Evolutionary conservation across 352 stramenopile genomes (phyloP).

Genomic region (Globisporangium heterothallicum): DNA sequence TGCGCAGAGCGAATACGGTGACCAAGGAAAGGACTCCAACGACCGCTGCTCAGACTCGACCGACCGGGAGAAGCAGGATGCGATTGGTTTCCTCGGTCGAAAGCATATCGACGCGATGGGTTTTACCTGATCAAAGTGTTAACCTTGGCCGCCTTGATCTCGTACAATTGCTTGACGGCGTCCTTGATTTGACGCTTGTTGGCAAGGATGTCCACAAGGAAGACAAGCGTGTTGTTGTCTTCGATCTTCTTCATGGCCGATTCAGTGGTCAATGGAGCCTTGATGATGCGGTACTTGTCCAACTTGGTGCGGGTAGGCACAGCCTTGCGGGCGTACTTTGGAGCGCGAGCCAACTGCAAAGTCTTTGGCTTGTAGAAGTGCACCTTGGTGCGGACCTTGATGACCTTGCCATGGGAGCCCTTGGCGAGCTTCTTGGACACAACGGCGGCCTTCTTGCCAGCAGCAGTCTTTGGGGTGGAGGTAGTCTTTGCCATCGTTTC

Average conservation of each 20-base stretch:
- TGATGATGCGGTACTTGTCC: constrained; percentile 99
- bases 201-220: constrained; percentile 98
- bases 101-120: constrained; percentile 73
- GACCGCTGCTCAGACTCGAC: constrained; percentile 5
- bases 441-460: constrained; percentile 90
- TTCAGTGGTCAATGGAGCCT: constrained; percentile 98
- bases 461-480: constrained; percentile 67
- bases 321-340: constrained; percentile 95
- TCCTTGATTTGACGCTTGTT: constrained; percentile 99
- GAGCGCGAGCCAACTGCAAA: constrained; percentile 91
- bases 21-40: constrained; percentile 7
- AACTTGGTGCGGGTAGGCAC: constrained; percentile 93
- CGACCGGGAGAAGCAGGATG: constrained; percentile 10
- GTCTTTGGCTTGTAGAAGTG: constrained; percentile 99
- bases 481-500: constrained; percentile 73
- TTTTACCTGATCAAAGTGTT: constrained; percentile 99
- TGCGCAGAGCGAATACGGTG: not conserved
- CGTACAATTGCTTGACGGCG: constrained; percentile 98
- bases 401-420: constrained; percentile 96
- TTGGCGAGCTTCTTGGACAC: constrained; percentile 95
- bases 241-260: constrained; percentile 99
- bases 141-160: constrained; percentile 99
- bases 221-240: constrained; percentile 99
- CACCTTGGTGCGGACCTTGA: constrained; percentile 98
- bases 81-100: constrained; percentile 18